Evolutionary conservation across 345 rosid genomes (phyloP).

Genomic region (Eucalyptus pauciflora): DNA sequence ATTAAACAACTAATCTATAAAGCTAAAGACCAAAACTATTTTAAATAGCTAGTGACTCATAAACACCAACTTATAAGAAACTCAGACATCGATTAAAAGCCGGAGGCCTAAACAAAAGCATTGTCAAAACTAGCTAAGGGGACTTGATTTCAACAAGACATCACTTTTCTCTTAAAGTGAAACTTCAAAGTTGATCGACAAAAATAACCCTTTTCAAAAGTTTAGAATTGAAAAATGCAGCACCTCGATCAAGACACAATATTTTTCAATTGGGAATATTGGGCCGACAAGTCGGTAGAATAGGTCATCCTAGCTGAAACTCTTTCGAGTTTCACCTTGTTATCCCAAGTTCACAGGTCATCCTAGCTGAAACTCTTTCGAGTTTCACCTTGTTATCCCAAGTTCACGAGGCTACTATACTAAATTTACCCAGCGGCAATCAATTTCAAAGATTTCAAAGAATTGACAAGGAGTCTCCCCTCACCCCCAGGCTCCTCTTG

Average conservation of each 20-base stretch:
- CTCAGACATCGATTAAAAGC: not conserved
- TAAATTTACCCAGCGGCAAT: too few species aligned
- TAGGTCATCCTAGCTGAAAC: too few species aligned
- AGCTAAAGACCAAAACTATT: not conserved
- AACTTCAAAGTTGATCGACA: not conserved
- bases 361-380: too few species aligned
- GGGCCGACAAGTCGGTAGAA: too few species aligned
- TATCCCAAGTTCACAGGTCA: too few species aligned
- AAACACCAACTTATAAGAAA: not conserved
- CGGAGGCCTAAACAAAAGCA: not conserved
- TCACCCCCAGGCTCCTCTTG: too few species aligned
- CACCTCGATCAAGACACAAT: not conserved
- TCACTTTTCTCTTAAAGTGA: not conserved
- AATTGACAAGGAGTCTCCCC: too few species aligned
- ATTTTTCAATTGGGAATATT: too few species aligned
- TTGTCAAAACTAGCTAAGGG: not conserved
- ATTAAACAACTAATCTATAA: not conserved
- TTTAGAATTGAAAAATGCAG: not conserved
- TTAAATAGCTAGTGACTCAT: not conserved
- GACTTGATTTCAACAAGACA: not conserved
- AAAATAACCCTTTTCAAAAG: not conserved
- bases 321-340: too few species aligned
- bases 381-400: too few species aligned
- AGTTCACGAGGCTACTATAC: fast-evolving
- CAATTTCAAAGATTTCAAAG: too few species aligned